Percentiles rank a stretch among this genome's conserved stretches.
Evolutionary conservation across 78 protist genomes (phyloP).

Genomic region (Dictyostelium citrinum): DNA sequence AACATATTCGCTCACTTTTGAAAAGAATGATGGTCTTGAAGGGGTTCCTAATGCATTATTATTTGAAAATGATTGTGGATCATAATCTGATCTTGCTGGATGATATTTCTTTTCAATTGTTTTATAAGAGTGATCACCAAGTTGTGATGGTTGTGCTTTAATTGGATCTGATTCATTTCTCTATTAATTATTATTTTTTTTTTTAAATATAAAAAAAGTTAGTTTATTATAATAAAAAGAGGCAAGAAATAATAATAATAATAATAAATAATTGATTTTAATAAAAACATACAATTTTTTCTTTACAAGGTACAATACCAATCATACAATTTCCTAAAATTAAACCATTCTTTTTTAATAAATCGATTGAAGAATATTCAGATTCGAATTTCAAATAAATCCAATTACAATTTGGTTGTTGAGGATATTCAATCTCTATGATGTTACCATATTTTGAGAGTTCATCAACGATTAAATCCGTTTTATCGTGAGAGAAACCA

Average conservation of each 20-base stretch:
- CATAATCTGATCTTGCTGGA: slow-evolving; percentile 21
- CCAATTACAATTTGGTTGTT: slow-evolving; percentile 25
- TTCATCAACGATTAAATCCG: slow-evolving; percentile 35
- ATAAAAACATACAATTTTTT: slow-evolving; percentile 10
- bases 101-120: slow-evolving; percentile 30
- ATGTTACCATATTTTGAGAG: slow-evolving; percentile 28
- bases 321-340: slow-evolving; percentile 42
- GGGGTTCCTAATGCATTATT: background rate
- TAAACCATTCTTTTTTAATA: slow-evolving; percentile 31
- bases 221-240: background rate
- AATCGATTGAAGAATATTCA: slow-evolving; percentile 17
- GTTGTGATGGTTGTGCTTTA: background rate
- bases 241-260: background rate
- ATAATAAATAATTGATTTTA: no score
- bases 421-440: slow-evolving; percentile 19
- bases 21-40: slow-evolving; percentile 25
- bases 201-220: background rate
- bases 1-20: slow-evolving; percentile 56
- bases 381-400: slow-evolving; percentile 29
- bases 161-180: slow-evolving; percentile 4
- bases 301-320: slow-evolving; percentile 64
- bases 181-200: background rate
- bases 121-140: background rate
- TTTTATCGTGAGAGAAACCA: slow-evolving; percentile 47
- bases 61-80: slow-evolving; percentile 7